phyloP scores from a whole-genome alignment of 169 alveolate genomes.

The Eimeria sp. region DNA sequence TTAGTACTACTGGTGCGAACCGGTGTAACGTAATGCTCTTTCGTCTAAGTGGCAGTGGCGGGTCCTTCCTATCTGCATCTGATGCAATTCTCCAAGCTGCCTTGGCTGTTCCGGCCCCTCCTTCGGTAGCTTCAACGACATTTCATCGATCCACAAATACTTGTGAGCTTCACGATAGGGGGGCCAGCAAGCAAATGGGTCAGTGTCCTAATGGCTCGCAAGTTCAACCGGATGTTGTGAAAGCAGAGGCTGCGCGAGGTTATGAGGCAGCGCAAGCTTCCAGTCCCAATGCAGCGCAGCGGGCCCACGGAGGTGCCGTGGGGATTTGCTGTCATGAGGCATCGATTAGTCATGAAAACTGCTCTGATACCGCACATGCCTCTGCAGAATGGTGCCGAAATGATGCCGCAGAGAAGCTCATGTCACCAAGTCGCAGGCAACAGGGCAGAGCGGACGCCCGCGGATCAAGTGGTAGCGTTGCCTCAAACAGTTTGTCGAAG shows the following conservation, averaged over 20 bases:
- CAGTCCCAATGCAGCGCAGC: not conserved
- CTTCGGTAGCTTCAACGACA: conserved; percentile 53
- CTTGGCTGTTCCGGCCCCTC: conserved; percentile 11
- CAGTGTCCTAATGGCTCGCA: not conserved
- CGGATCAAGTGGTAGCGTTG: not conserved
- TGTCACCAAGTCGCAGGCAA: conserved; percentile 22
- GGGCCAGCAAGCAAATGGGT: not conserved
- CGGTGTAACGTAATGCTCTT: conserved; percentile 66
- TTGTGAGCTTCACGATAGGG: not conserved
- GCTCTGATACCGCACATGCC: not conserved
- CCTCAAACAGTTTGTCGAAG: not conserved
- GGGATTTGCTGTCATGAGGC: not conserved
- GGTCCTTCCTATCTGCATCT: conserved; percentile 2
- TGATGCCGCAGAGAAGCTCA: not conserved
- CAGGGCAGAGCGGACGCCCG: not conserved
- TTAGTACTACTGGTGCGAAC: conserved; percentile 37
- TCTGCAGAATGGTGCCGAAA: not conserved
- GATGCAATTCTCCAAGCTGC: conserved; percentile 48
- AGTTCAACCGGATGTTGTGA: not conserved
- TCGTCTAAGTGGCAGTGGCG: conserved; percentile 44
- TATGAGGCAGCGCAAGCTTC: not conserved
- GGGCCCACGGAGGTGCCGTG: not conserved
- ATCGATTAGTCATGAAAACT: not conserved
- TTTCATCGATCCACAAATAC: not conserved
- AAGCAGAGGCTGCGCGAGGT: not conserved